Evolutionary conservation across 176 grass and related monocot genomes (phyloP).

Genomic region (Carex littledalei): DNA sequence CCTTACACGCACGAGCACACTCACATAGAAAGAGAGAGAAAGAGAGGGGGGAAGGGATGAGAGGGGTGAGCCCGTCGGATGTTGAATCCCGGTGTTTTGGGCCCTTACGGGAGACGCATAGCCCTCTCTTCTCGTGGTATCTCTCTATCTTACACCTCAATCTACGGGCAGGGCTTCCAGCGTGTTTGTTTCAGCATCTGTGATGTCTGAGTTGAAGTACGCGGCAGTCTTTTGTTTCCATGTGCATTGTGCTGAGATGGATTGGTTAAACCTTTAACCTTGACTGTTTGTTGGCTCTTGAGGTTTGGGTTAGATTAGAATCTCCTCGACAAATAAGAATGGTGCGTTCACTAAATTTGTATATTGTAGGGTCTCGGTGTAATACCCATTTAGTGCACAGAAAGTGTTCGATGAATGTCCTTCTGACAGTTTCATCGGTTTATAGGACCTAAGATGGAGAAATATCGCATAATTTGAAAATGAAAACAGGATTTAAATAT

Average conservation of each 20-base stretch:
- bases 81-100: background rate
- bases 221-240: too few species aligned
- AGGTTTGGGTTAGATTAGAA: background rate
- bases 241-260: background rate
- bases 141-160: background rate
- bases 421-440: background rate
- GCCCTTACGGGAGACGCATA: background rate
- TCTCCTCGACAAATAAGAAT: background rate
- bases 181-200: too few species aligned
- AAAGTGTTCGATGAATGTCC: constrained; percentile 1
- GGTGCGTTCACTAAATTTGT: background rate
- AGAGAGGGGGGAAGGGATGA: background rate
- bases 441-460: background rate
- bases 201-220: too few species aligned
- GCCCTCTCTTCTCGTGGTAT: background rate
- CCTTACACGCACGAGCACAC: too few species aligned
- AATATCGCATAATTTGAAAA: background rate
- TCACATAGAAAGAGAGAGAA: background rate
- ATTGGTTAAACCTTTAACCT: background rate
- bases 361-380: background rate
- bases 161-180: too few species aligned
- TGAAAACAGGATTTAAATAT: background rate
- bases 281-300: background rate
- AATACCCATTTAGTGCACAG: background rate
- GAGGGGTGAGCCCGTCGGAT: background rate